Base-by-base conservation (phyloP, 2,329 filamentous ascomycete genomes). In the Xylogone sp. region DNA sequence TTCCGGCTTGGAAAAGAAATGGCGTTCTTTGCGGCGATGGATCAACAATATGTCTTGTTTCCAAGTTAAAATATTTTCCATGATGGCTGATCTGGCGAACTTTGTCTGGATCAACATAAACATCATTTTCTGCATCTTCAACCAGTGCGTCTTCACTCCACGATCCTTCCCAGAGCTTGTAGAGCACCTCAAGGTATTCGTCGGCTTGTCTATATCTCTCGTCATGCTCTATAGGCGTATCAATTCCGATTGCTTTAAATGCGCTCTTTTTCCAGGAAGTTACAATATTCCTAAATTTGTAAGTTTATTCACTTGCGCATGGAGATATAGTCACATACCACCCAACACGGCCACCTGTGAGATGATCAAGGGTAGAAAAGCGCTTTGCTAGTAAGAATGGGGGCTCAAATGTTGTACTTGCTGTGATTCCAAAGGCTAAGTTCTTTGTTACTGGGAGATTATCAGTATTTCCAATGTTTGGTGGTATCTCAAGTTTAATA, bases 21-120 rank as follows among this genome's bases (percentile, higher is more conserved):
- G 86, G 86, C 1, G 84, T 87, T 2, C 86, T 71, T 59, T 90
- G 86, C 0, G 84, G 84, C 46, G 77, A 78, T 0, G 85, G 85
- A 48, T 86, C 77, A 45, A 80, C 81, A 57, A 87, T 77, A 56
- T 87, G 82, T 22, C 82, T 82, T 0, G 84, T 83, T 0, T 82
- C 80, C 0, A 87, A 79, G 0, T 67, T 73, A 68, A 81, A 87
- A 67, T 79, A 83, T 61, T 82, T 81, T 2, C 84, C 84, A 0
- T 75, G 59, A 64, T 88, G 86, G 63, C 87, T 75, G 65, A 88
- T 88, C 51, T 79, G 67, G 4, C 85, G 75, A 1, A 88, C 79
- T 0, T 80, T 73, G 1, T 71, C 65, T 1, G 78, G 77, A 18
- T 77, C 70, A 1, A 76, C 78, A 62, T 86, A 88, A 44, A 86